Base-by-base conservation (phyloP, 495 filamentous ascomycete genomes). In the Penicillium roqueforti region DNA sequence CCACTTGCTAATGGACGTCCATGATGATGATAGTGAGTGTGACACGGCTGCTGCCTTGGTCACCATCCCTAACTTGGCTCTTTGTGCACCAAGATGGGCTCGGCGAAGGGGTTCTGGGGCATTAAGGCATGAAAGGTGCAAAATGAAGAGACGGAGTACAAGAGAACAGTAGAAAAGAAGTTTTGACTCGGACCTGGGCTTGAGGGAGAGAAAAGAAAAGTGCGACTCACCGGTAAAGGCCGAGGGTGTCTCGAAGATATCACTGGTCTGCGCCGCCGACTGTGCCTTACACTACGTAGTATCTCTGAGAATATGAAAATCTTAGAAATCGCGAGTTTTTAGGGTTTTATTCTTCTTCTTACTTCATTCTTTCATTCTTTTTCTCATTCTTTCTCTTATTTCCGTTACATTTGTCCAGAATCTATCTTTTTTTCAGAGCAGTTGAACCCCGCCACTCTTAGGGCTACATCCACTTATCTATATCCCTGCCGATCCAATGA, bases 11-110 rank as follows among this genome's bases (percentile, higher is more conserved):
- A 55, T 51, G 37, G 51, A 37, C 40, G 53, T 42, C 46, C 46
- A 55, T 53, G 59, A 51, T 39, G 54, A 58, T 56, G 59, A 60
- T 29, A 51, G 52, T 39, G 51, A 61, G 23, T 51, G 60, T 59
- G 57, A 61, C 49, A 63, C 46, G 32, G 46, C 53, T 53, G 49
- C 53, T 59, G 61, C 56, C 64, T 67, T 70, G 63, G 64, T 69
- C 58, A 74, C 68, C 71, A 74, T 74, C 61, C 71, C 71, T 68
- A 62, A 61, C 53, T 55, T 34, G 46, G 52, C 54, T 64, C 51
- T 54, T 47, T 40, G 57, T 51, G 55, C 46, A 55, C 46, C 41
- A 47, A 54, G 54, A 48, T 40, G 36, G 43, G 51, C 53, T 34
- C 20, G 26, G 56, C 20, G 28, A 32, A 51, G 36, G 38, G 26